Percentiles rank a stretch among this genome's conserved stretches.
Conservation (phyloP, 495 filamentous ascomycete species). For the Halenospora varia region DNA sequence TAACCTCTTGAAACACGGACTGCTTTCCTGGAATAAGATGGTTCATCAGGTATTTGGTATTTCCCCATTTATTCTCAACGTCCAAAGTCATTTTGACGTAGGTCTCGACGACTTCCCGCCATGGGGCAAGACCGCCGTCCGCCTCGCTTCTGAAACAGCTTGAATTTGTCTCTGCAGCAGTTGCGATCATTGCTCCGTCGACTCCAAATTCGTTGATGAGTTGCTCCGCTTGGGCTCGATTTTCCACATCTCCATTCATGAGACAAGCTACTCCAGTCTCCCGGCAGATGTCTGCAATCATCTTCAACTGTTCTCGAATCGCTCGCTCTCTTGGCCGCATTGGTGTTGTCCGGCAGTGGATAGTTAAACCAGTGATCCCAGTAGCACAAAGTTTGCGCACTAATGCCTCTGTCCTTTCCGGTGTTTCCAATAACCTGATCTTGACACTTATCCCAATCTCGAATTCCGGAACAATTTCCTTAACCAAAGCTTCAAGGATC, state of each 20-base stretch:
- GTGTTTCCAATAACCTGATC: constrained; percentile 80
- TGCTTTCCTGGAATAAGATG: constrained; percentile 82
- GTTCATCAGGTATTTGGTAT: constrained; percentile 85
- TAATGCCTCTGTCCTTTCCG: constrained; percentile 64
- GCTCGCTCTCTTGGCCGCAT: constrained; percentile 90
- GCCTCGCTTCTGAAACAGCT: constrained; percentile 69
- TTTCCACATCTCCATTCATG: constrained; percentile 90
- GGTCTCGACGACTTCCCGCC: constrained; percentile 68
- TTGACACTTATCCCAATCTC: constrained; percentile 93
- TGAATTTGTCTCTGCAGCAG: constrained; percentile 80
- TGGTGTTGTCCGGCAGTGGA: constrained; percentile 93
- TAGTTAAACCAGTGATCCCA: constrained; percentile 85
- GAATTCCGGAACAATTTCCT: constrained; percentile 67
- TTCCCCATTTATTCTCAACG: constrained; percentile 79
- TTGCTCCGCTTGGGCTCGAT: constrained; percentile 58
- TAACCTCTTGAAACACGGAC: constrained; percentile 49
- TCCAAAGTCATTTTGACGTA: constrained; percentile 70
- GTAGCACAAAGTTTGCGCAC: constrained; percentile 73
- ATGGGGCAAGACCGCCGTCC: constrained; percentile 62
- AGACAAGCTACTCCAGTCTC: constrained; percentile 82
- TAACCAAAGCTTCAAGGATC: constrained; percentile 78
- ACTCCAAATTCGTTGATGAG: constrained; percentile 72
- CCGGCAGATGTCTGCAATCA: constrained; percentile 72
- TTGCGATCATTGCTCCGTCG: constrained; percentile 97
- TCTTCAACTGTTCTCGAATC: constrained; percentile 77